Base-by-base conservation (phyloP, 202 grass and related monocot species). In the Bolboschoenoplectus hybrid region DNA sequence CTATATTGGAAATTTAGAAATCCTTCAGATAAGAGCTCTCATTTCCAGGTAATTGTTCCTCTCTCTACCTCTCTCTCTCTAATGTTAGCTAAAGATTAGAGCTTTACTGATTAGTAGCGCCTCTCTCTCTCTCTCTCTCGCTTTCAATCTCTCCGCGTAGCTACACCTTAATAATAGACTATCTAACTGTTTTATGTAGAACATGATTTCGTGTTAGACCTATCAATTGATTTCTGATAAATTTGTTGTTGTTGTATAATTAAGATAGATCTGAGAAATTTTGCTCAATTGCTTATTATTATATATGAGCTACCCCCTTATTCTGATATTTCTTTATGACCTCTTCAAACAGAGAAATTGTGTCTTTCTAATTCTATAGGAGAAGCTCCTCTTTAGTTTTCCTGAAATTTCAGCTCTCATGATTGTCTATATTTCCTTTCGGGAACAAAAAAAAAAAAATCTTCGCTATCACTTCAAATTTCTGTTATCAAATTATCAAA, bases 401-500 rank as follows among this genome's bases (percentile, higher is more conserved):
- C 3, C 3, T 81, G 60, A 46, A 13, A 80, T 61, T 44, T 81
- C 2, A 81, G 5, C 38, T 81, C 10, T n/a, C 9, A 46, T 34
- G 58, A 5, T 66, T 32, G 8, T 45, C 36, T 45, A 47, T 65
- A 65, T 46, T 82, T 82, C 16, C 7, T 2, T 57, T 32, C 47
- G 80, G 13, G 10, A 58, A 63, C 7, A 34, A 75, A 81, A 55
- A 26, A 66, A 66, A 35, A 66, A 77, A 77, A 44, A 2, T 62
- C 7, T 3, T 81, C 13, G 9, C 17, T 63, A 56, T 26, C 9
- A 82, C 39, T 14, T 32, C 8, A 82, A 82, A 47, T 47, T 62
- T 82, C 80, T 82, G 20, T 78, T 78, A 50, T 77, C 50, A 77
- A 77, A 55, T 78, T 56, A 39, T 38, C 6, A 36, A 57, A 58